A percentile compares a stretch with the other conserved stretches of the same genome.
These are phyloP conservation scores for Camelina neglecta DNA, from an alignment of 345 rosid genomes.

Conservation along the genomic window DNA sequence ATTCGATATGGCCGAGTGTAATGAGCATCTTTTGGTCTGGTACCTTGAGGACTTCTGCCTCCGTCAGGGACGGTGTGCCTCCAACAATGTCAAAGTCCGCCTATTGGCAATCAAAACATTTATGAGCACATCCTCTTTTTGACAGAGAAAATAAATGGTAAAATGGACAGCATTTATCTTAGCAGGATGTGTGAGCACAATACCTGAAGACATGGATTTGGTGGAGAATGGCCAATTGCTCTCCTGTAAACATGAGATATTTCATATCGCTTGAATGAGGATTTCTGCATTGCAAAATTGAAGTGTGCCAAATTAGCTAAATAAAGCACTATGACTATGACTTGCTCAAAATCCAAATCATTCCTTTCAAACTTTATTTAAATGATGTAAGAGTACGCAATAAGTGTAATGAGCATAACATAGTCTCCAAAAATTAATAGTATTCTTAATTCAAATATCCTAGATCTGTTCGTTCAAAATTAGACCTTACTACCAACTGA, in stretches of 20 bases:
- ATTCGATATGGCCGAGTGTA: no score
- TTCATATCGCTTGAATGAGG: conserved; percentile 87
- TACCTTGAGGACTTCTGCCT: conserved; percentile 83
- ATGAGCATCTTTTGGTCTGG: neutral
- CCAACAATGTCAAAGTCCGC: conserved; percentile 96
- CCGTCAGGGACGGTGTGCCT: conserved; percentile 85
- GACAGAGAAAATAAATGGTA: conserved; percentile 28
- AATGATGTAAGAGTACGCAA: conserved; percentile 2
- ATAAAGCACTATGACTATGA: conserved; percentile 15
- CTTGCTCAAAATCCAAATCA: neutral
- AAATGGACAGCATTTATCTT: neutral
- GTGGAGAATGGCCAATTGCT: conserved; percentile 96
- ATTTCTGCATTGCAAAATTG: conserved; percentile 60
- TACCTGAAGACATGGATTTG: conserved; percentile 91
- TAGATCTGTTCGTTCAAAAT: neutral
- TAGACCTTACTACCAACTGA: neutral
- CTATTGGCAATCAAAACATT: conserved; percentile 49
- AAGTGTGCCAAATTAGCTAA: conserved; percentile 19
- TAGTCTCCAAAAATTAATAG: conserved; percentile 12
- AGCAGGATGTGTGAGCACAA: conserved; percentile 24
- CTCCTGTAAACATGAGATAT: conserved; percentile 80
- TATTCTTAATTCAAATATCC: conserved; percentile 6
- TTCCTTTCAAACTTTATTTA: neutral
- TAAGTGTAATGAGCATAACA: conserved; percentile 17
- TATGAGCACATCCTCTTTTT: conserved; percentile 18